Percentiles rank a stretch among this genome's conserved stretches.
Evolutionary conservation across 345 rosid genomes (phyloP).

Genomic region (Gossypium anomalum): DNA sequence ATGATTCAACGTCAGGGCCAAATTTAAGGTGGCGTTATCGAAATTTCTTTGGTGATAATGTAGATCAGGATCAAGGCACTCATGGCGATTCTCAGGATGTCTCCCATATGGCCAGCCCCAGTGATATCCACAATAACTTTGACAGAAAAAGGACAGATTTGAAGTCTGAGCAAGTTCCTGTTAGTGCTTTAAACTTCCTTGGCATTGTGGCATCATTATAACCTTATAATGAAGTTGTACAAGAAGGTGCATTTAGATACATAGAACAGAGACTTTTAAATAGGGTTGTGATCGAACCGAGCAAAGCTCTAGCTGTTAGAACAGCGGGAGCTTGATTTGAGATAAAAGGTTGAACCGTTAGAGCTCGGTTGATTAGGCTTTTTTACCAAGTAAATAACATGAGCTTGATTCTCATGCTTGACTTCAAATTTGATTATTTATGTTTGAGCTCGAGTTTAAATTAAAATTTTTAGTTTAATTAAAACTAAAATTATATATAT

Average conservation of each 20-base stretch:
- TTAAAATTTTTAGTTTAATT: neutral
- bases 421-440: neutral
- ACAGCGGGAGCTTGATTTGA: neutral
- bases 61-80: conserved; percentile 22
- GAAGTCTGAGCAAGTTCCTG: conserved; percentile 28
- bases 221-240: neutral
- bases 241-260: neutral
- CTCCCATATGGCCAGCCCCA: conserved; percentile 7
- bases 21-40: conserved; percentile 65
- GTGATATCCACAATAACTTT: conserved; percentile 13
- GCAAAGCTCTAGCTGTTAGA: neutral
- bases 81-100: conserved; percentile 23
- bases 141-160: conserved; percentile 15
- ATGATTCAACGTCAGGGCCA: conserved; percentile 57
- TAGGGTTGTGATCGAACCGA: neutral
- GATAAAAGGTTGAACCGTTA: neutral
- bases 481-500: neutral
- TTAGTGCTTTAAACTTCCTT: conserved; percentile 24
- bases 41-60: conserved; percentile 48
- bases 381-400: neutral
- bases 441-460: neutral
- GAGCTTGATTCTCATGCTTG: neutral
- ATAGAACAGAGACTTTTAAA: neutral
- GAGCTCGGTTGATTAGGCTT: neutral
- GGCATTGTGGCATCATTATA: neutral